Conservation (phyloP, 2,329 filamentous ascomycete species). For the Fusarium sp. region DNA sequence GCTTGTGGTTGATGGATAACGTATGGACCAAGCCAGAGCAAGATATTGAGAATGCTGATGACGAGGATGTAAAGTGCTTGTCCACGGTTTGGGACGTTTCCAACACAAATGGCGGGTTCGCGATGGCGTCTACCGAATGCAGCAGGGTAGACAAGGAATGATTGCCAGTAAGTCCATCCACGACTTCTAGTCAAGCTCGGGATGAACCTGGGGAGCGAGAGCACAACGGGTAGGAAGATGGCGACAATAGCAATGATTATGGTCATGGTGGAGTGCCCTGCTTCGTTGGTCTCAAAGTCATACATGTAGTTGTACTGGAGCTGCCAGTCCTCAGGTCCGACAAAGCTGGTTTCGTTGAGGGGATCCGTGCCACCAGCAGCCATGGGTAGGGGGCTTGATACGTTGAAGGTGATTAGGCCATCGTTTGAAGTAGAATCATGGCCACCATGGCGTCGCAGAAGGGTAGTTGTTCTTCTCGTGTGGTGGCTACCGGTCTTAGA, state of each 20-base stretch:
- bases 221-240: constrained; percentile 51
- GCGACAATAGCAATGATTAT: constrained; percentile 49
- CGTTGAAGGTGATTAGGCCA: neutral
- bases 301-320: constrained; percentile 66
- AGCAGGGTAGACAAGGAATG: constrained; percentile 52
- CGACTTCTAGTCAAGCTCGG: constrained; percentile 47
- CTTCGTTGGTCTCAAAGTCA: constrained; percentile 65
- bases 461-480: constrained; percentile 3
- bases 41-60: constrained; percentile 54
- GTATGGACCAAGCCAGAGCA: constrained; percentile 53
- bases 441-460: constrained; percentile 27
- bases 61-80: constrained; percentile 54
- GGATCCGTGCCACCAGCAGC: constrained; percentile 41
- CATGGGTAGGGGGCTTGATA: constrained; percentile 39
- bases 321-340: constrained; percentile 51
- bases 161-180: constrained; percentile 50
- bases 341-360: constrained; percentile 54
- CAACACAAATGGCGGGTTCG: constrained; percentile 46
- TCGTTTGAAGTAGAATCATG: constrained; percentile 13
- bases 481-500: neutral
- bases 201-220: constrained; percentile 56
- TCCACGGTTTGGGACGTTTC: constrained; percentile 54
- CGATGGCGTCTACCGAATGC: constrained; percentile 53
- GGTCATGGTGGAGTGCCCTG: constrained; percentile 36
- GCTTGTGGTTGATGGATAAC: constrained; percentile 48